phyloP scores from a whole-genome alignment of 2,329 filamentous ascomycete species.

The Macroventuria anomochaeta region DNA sequence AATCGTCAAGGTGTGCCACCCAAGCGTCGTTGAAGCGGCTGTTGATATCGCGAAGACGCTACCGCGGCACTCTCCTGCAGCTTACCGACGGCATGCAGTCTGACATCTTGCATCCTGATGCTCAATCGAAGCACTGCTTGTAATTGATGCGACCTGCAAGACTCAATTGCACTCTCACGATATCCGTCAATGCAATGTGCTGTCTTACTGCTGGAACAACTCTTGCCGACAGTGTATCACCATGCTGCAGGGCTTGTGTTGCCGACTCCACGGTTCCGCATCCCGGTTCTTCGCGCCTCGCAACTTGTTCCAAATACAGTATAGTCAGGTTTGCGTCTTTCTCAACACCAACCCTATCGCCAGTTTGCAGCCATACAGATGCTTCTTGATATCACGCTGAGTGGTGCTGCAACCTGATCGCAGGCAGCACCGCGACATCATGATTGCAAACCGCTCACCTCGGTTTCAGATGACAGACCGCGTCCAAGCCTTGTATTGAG shows the following conservation, averaged over 20 bases:
- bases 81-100: conserved; percentile 9
- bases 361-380: conserved; percentile 22
- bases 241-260: conserved; percentile 9
- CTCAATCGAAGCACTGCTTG: neutral
- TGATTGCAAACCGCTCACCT: conserved; percentile 12
- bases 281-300: conserved; percentile 19
- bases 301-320: conserved; percentile 17
- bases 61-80: neutral
- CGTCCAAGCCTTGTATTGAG: neutral
- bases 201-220: conserved; percentile 8
- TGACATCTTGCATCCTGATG: neutral
- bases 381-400: conserved; percentile 15
- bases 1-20: conserved; percentile 9
- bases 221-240: conserved; percentile 9
- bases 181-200: neutral
- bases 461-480: conserved; percentile 16
- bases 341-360: conserved; percentile 33
- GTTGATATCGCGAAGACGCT: conserved; percentile 12
- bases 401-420: conserved; percentile 3
- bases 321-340: conserved; percentile 2
- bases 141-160: neutral
- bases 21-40: neutral
- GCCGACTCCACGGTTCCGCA: conserved; percentile 16
- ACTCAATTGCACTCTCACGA: neutral
- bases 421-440: conserved; percentile 1